These are phyloP conservation scores for Penicillium sp. DNA, from an alignment of 2,329 filamentous ascomycete genomes.

Conservation along the genomic window DNA sequence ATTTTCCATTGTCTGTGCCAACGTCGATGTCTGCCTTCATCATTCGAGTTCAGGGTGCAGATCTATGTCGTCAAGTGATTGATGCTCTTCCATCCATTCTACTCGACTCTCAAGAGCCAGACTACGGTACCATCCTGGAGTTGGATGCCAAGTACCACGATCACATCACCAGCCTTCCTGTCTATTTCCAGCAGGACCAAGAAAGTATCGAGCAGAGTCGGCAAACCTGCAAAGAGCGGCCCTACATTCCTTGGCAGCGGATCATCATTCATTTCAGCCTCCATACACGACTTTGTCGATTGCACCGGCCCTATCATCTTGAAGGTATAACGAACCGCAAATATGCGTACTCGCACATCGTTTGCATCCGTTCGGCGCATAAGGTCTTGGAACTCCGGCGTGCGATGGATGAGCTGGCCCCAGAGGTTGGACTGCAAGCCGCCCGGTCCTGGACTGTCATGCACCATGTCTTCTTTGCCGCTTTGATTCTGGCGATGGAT, in stretches of 20 bases:
- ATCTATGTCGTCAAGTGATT: constrained; percentile 20
- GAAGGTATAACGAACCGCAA: constrained; percentile 17
- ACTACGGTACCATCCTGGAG: constrained; percentile 17
- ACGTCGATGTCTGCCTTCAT: constrained; percentile 18
- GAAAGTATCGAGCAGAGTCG: constrained; percentile 19
- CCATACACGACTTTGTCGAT: constrained; percentile 21
- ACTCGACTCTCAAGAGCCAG: constrained; percentile 14
- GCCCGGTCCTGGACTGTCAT: constrained; percentile 21
- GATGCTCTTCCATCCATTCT: constrained; percentile 19
- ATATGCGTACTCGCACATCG: constrained; percentile 21
- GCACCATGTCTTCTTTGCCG: constrained; percentile 25
- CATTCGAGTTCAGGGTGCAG: constrained; percentile 10
- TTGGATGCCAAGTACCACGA: constrained; percentile 16
- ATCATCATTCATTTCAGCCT: constrained; percentile 20
- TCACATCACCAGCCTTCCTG: constrained; percentile 10
- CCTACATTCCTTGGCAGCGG: constrained; percentile 22
- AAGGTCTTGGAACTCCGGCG: constrained; percentile 18
- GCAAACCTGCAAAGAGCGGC: constrained; percentile 19
- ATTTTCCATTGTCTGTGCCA: constrained; percentile 11
- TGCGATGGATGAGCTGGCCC: constrained; percentile 16
- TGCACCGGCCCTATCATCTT: constrained; percentile 25
- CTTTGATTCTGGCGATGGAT: constrained; percentile 24
- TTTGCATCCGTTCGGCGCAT: constrained; percentile 20
- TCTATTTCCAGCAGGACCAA: constrained; percentile 14
- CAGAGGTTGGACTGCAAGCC: constrained; percentile 15